These are phyloP conservation scores for Talaromyces rugulosus DNA, from an alignment of 2,329 filamentous ascomycete genomes.

Conservation along the genomic window DNA sequence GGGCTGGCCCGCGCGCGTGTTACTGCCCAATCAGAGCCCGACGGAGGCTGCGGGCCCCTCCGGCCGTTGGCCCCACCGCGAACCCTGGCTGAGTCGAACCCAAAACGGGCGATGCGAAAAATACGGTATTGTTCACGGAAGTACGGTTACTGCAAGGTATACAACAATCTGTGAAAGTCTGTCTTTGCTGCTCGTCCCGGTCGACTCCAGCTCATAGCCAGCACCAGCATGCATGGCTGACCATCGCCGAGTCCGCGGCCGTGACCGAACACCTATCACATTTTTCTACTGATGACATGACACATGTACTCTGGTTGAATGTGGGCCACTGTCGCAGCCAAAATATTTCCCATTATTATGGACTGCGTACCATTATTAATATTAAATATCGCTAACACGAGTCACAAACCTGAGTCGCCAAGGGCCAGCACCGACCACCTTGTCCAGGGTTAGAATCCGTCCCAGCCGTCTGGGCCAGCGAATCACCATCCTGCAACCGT, in stretches of 20 bases:
- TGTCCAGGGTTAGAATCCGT: background rate
- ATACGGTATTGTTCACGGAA: no score
- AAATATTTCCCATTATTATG: background rate
- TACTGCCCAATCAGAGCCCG: background rate
- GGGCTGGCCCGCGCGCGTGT: background rate
- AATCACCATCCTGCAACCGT: background rate
- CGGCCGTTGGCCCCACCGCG: background rate
- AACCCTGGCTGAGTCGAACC: background rate
- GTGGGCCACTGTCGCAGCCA: background rate
- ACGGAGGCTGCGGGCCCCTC: background rate
- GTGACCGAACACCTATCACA: no score
- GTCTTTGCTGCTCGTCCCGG: no score
- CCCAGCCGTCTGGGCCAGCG: constrained; percentile 4
- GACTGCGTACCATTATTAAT: no score
- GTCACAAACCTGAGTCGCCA: background rate
- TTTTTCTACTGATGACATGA: background rate
- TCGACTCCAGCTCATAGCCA: no score
- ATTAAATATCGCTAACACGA: background rate
- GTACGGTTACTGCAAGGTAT: no score
- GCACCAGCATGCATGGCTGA: no score
- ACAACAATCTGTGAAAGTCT: no score
- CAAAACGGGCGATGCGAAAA: no score
- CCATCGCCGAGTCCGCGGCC: no score
- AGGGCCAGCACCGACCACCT: background rate
- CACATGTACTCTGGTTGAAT: background rate